Percentiles rank a stretch among this genome's conserved stretches.
phyloP scores from a whole-genome alignment of 2,329 filamentous ascomycete genomes.

The Coccinonectria pachysandricola region DNA sequence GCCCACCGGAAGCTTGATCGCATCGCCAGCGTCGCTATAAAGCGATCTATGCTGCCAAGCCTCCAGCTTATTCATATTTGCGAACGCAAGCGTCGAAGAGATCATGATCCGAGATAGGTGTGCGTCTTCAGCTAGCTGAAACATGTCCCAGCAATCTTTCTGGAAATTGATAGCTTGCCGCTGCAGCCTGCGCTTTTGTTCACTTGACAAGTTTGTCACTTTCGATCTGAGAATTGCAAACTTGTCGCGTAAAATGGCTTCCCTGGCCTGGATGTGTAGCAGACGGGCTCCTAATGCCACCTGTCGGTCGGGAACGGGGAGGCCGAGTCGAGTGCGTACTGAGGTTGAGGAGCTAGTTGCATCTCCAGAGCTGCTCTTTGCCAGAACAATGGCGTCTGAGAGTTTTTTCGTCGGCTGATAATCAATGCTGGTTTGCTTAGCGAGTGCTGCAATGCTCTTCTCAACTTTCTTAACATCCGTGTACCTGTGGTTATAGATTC shows the following conservation, averaged over 20 bases:
- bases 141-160: background rate
- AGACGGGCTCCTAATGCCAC: conserved; percentile 1
- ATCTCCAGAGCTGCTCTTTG: background rate
- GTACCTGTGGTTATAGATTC: no score
- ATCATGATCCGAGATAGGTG: background rate
- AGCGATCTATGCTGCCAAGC: background rate
- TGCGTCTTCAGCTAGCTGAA: background rate
- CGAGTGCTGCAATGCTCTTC: conserved; percentile 2
- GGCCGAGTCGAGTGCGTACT: no score
- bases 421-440: conserved; percentile 7
- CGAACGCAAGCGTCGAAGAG: background rate
- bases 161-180: background rate
- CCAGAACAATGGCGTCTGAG: conserved; percentile 1
- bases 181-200: no score
- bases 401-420: conserved; percentile 1
- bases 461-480: conserved; percentile 12
- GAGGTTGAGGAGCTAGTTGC: background rate
- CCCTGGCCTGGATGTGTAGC: background rate
- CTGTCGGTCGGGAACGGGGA: conserved; percentile 1
- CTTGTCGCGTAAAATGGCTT: conserved; percentile 2
- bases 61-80: background rate
- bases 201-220: no score
- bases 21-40: no score
- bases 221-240: background rate
- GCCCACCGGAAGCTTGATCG: no score